A percentile compares a stretch with the other conserved stretches of the same genome.
These are phyloP conservation scores for Dryas drummondii DNA, from an alignment of 306 rosid genomes.

Conservation along the genomic window DNA sequence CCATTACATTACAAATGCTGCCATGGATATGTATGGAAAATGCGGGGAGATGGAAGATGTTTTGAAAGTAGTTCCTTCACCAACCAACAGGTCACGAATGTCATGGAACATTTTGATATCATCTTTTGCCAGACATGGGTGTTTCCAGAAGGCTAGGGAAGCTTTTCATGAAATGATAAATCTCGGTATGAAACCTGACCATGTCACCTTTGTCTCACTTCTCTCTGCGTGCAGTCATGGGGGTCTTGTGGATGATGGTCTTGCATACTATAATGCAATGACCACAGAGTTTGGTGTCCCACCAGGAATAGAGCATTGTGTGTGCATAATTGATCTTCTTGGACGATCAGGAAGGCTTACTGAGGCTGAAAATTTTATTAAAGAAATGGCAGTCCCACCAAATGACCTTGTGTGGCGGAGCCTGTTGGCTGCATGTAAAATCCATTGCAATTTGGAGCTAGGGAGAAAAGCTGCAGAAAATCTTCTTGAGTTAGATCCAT, in stretches of 20 bases:
- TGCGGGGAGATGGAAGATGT: conserved; percentile 86
- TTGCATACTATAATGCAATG: conserved; percentile 66
- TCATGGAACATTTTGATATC: conserved; percentile 95
- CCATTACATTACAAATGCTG: conserved; percentile 64
- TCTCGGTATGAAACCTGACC: conserved; percentile 68
- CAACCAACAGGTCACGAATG: conserved; percentile 50
- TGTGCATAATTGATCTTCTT: conserved; percentile 87
- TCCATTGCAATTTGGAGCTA: conserved; percentile 69
- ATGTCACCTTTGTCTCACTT: conserved; percentile 88
- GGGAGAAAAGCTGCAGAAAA: conserved; percentile 67
- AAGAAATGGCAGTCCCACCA: conserved; percentile 61
- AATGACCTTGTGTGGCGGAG: conserved; percentile 85
- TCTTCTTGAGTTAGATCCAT: conserved; percentile 64
- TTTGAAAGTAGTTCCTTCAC: conserved; percentile 55
- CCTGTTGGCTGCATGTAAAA: conserved; percentile 78
- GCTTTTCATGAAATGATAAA: conserved; percentile 74
- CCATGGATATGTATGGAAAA: conserved; percentile 96
- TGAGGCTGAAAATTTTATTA: conserved; percentile 70
- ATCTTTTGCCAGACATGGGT: conserved; percentile 78
- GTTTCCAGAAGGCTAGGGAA: conserved; percentile 60
- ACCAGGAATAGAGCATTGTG: conserved; percentile 81
- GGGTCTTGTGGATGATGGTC: conserved; percentile 91
- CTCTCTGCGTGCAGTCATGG: conserved; percentile 90
- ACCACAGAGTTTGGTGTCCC: conserved; percentile 51
- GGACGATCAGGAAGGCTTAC: conserved; percentile 87